A percentile compares a stretch with the other conserved stretches of the same genome.
Conservation (phyloP, 306 rosid species). For the Acacia crassicarpa region DNA sequence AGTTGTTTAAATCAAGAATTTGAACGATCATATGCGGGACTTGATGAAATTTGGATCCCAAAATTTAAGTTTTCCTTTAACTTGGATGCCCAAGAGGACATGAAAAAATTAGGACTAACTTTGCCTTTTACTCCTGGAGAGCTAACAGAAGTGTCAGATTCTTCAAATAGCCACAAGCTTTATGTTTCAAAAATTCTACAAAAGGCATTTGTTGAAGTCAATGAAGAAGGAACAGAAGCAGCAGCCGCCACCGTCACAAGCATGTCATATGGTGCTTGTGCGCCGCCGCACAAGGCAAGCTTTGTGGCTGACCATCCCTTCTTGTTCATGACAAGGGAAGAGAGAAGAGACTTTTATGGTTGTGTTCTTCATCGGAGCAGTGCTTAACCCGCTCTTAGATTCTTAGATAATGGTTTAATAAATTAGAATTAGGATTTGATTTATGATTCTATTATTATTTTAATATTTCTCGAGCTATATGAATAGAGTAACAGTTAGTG, state of each 20-base stretch:
- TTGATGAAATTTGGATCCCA: not conserved
- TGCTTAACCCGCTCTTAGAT: conserved; percentile 28
- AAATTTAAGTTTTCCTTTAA: not conserved
- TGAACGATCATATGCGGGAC: not conserved
- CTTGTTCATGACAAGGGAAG: conserved; percentile 28
- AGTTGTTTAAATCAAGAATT: no score
- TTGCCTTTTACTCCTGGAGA: not conserved
- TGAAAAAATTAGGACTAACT: not conserved
- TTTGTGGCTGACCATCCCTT: conserved; percentile 37
- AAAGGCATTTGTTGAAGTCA: not conserved
- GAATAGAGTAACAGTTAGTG: no score
- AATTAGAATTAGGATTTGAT: no score
- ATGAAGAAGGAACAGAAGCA: not conserved
- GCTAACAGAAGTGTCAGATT: not conserved
- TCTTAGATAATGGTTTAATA: not conserved
- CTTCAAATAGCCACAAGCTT: not conserved
- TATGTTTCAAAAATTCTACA: not conserved
- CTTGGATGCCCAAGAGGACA: not conserved
- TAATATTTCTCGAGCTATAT: no score
- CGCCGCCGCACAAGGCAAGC: not conserved
- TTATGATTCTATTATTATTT: no score
- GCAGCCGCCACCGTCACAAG: not conserved
- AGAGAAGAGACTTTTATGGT: conserved; percentile 6
- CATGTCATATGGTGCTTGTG: no score
- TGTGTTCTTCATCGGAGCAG: conserved; percentile 13